phyloP scores from a whole-genome alignment of 2,329 filamentous ascomycete species.

The Colletotrichum sp. region DNA sequence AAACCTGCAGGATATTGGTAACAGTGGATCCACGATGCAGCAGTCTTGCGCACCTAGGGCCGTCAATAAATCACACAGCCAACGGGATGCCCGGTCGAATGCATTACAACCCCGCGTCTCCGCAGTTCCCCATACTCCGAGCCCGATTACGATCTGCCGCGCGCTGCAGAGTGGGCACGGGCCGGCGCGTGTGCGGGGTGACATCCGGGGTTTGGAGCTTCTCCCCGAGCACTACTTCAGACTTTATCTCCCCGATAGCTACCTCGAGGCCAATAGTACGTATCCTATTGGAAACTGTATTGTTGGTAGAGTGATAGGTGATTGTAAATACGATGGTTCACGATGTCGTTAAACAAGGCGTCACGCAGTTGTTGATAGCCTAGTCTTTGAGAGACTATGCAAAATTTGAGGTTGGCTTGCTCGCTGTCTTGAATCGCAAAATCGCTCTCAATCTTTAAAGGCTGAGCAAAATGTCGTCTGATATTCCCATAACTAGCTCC shows the following conservation, averaged over 20 bases:
- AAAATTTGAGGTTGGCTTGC: background rate
- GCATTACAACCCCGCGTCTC: background rate
- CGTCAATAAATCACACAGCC: background rate
- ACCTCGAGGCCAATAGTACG: background rate
- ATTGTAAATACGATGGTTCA: background rate
- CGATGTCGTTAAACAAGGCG: background rate
- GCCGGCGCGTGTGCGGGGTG: background rate
- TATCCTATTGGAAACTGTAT: background rate
- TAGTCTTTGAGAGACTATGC: background rate
- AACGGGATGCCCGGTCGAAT: background rate
- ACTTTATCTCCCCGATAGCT: background rate
- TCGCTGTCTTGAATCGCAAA: background rate
- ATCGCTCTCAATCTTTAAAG: background rate
- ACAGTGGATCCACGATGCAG: background rate
- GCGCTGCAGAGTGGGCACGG: background rate
- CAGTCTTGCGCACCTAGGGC: background rate
- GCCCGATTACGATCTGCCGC: background rate
- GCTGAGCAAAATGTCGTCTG: background rate
- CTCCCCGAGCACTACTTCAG: background rate
- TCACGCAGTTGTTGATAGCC: background rate
- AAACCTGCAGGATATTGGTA: background rate
- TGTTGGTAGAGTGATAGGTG: background rate
- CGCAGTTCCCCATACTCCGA: background rate
- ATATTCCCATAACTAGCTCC: background rate
- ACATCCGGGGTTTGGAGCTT: constrained; percentile 5